Evolutionary conservation across 306 rosid species (phyloP), one percentile per base, ranked within the genome.

Genomic region (Cicer pinnatifidum): DNA sequence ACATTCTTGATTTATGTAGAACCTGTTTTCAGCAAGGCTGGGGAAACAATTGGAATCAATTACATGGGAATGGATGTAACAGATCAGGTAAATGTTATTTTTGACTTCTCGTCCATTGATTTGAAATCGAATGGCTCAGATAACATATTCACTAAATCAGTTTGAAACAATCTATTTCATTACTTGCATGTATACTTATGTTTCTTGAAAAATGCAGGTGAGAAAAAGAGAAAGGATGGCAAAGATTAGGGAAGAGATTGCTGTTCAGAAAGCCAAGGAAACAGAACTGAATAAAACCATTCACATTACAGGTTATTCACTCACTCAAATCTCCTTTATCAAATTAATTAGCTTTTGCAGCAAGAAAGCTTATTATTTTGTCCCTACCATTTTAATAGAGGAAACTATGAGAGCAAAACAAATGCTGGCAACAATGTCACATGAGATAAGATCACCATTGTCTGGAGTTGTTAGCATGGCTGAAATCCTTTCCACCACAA

Each of bases 391-490:
- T 68, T 61, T 66, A 15, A 57, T 71, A 80, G 98, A 93, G 93
- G 98, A 93, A 84, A 93, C 98, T 11, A 93, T 93, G 98, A 75
- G 98, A 50, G 98, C 98, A 48, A 93, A 93, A 81, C 98, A 93
- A 85, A 88, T 93, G 92, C 81, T 93, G 69, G 98, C 98, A 73
- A 93, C 98, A 54, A 93, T 93, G 98, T 91, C 98, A 53, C 98
- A 93, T 76, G 98, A 93, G 86, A 93, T 93, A 64, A 84, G 98
- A 76, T 93, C 97, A 28, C 98, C 97, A 20, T 82, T 93, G 6
- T 85, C 97, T 41, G 98, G 98, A 37, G 97, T 93, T 62, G 96
- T 93, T 59, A 85, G 97, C 88, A 93, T 93, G 92, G 92, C 97
- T 71, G 97, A 93, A 83, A 85, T 93, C 80, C 96, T 93, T 67